Percentiles rank a stretch among this genome's conserved stretches.
Evolutionary conservation across 1,139 yeast species (phyloP).

Genomic region (Kodamaea alishanica): DNA sequence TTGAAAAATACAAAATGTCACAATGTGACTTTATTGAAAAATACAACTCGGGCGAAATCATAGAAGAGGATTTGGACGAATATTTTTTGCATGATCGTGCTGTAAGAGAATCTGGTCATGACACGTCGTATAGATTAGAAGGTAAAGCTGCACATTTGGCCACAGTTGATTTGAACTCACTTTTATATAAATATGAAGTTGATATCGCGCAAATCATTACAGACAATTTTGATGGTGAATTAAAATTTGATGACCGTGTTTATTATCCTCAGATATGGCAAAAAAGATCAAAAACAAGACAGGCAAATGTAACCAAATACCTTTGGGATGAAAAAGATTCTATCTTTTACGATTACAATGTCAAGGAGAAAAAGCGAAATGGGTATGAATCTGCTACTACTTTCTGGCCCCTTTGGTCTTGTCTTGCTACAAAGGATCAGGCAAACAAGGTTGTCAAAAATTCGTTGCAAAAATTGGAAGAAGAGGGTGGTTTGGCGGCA

Average conservation of each 20-base stretch:
- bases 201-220: slow-evolving; percentile 73
- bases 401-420: slow-evolving; percentile 92
- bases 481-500: slow-evolving; percentile 83
- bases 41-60: slow-evolving; percentile 64
- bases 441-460: slow-evolving; percentile 59
- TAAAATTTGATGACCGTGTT: slow-evolving; percentile 33
- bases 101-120: slow-evolving; percentile 96
- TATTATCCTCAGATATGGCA: slow-evolving; percentile 62
- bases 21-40: slow-evolving; percentile 67
- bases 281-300: slow-evolving; percentile 52
- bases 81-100: slow-evolving; percentile 93
- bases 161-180: slow-evolving; percentile 83
- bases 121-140: slow-evolving; percentile 86
- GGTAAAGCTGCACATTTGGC: slow-evolving; percentile 88
- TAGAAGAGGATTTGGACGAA: slow-evolving; percentile 79
- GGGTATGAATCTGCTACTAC: slow-evolving; percentile 85
- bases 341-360: slow-evolving; percentile 81
- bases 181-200: slow-evolving; percentile 83
- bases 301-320: slow-evolving; percentile 57
- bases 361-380: slow-evolving; percentile 52
- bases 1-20: slow-evolving; percentile 56
- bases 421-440: slow-evolving; percentile 66
- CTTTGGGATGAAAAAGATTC: slow-evolving; percentile 83
- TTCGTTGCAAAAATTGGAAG: slow-evolving; percentile 73
- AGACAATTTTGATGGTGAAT: slow-evolving; percentile 50